A percentile compares a stretch with the other conserved stretches of the same genome.
phyloP scores from a whole-genome alignment of 202 grass and related monocot species.

The Musa balbisiana region DNA sequence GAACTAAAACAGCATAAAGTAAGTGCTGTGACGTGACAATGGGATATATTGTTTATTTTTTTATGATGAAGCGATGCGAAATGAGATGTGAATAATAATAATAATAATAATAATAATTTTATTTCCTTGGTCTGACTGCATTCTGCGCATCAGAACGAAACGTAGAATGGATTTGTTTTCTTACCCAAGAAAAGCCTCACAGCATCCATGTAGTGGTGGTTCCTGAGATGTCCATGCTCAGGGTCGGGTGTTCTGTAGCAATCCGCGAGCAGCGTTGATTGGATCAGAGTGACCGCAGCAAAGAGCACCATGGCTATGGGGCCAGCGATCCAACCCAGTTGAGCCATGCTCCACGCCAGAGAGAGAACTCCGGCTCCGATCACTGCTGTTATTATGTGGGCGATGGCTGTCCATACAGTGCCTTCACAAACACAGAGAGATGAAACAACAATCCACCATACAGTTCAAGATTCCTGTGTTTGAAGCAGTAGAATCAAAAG shows the following conservation, averaged over 20 bases:
- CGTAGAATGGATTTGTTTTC: background rate
- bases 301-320: slow-evolving; percentile 50
- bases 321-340: slow-evolving; percentile 62
- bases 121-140: too few relatives aligned
- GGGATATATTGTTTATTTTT: too few relatives aligned
- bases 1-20: too few relatives aligned
- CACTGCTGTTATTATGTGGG: slow-evolving; percentile 77
- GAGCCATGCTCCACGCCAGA: slow-evolving; percentile 70
- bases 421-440: slow-evolving; percentile 17
- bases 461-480: too few relatives aligned
- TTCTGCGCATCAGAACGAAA: background rate
- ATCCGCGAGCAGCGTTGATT: slow-evolving; percentile 51
- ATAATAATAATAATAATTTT: too few relatives aligned
- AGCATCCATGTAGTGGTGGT: slow-evolving; percentile 62
- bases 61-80: too few relatives aligned
- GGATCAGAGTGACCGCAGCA: slow-evolving; percentile 58
- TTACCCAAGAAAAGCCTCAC: slow-evolving; percentile 56
- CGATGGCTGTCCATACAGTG: slow-evolving; percentile 46
- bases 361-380: slow-evolving; percentile 79
- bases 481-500: too few relatives aligned
- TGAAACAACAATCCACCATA: background rate
- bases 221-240: slow-evolving; percentile 36
- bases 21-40: too few relatives aligned
- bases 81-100: too few relatives aligned
- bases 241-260: slow-evolving; percentile 56